Percentiles rank a stretch among this genome's conserved stretches.
Conservation (phyloP, 306 rosid genomes). For the Cyamopsis tetragonoloba region DNA sequence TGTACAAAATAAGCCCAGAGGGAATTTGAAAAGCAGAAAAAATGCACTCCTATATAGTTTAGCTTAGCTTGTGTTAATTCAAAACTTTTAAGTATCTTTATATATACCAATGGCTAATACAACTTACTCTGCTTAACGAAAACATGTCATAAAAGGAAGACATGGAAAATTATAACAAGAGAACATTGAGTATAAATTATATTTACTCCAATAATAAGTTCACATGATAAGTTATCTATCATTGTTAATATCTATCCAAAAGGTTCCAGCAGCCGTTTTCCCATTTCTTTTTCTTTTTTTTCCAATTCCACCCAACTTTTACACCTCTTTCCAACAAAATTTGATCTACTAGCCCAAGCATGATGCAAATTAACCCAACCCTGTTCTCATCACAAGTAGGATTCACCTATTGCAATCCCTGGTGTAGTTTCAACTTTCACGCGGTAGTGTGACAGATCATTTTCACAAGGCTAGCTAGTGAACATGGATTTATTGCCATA, state of each 20-base stretch:
- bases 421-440: background rate
- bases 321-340: background rate
- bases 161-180: background rate
- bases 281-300: background rate
- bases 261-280: background rate
- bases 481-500: background rate
- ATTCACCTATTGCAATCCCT: background rate
- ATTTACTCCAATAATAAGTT: background rate
- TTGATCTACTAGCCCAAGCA: background rate
- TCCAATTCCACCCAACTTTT: background rate
- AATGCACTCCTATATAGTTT: background rate
- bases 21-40: constrained; percentile 9
- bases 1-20: constrained; percentile 8
- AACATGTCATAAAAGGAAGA: background rate
- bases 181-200: background rate
- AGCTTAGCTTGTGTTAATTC: constrained; percentile 1
- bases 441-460: background rate
- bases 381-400: background rate
- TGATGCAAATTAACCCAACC: background rate
- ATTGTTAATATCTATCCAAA: background rate
- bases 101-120: background rate
- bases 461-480: background rate
- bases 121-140: no score
- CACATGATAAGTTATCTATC: background rate
- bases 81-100: background rate